Base-by-base conservation (phyloP, 106 monocot species). In the Dioscorea dumetorum region DNA sequence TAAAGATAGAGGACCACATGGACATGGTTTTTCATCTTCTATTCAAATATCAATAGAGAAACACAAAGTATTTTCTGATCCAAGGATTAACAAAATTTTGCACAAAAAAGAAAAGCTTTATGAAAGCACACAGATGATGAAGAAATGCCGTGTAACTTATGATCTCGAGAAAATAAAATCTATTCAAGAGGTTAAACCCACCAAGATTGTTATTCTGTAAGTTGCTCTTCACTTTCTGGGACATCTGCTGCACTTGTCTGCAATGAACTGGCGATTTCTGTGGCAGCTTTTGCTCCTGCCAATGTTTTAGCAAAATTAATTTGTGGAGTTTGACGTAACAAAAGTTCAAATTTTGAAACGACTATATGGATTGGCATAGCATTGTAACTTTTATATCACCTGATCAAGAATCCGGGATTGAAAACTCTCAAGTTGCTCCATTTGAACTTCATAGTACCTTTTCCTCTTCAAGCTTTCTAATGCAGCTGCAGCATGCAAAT, bases 401-500 rank as follows among this genome's bases (percentile, higher is more conserved):
- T 89, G 66, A 70, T 94, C 79, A 71, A 80, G 89, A 61, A 94
- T 86, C 16, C 72, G 83, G 49, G 72, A 61, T 53, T 84, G 85
- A 59, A 79, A 79, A 64, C 77, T 82, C 52, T 75, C 72, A 66
- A 94, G 67, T 54, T 90, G 78, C 75, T 90, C 86, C 50, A 90
- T 64, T 78, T 94, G 78, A 13, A 51, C 77, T 78, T 94, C 93
- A 61, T 94, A 89, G 74, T 74, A 94, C 58, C 72, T 89, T 67
- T 94, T 94, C 53, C 89, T 86, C 67, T 86, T 87, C 82, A 94
- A 50, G 61, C 84, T 90, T 58, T 94, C 81, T 56, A 87, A 58
- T 49, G 79, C 84, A 67, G 89, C 93, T 94, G 73, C 49, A 59
- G n/a, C 62, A 58, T 18, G 41, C 41, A 41, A 41, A 10, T 41